Evolutionary conservation across 768 basidiomycete genomes (phyloP), one percentile per base, ranked within the genome.

Genomic region (Kwoniella sp.): DNA sequence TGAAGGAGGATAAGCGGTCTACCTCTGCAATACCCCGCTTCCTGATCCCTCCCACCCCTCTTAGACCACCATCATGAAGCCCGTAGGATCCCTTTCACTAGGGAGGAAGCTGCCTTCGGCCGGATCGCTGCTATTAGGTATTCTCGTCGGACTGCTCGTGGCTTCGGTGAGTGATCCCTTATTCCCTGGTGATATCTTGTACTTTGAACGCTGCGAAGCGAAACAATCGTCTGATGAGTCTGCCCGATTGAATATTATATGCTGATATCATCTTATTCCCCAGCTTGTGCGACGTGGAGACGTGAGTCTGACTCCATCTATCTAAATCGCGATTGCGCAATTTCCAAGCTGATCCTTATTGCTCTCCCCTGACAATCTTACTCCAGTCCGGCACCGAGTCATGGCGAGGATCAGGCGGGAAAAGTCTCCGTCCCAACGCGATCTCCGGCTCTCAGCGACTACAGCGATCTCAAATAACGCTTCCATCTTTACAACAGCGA

Each of bases 401-500:
- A 58, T 78, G 76, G 74, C 68, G 69, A 22, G 77, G 70, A 30
- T 38, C 70, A 28, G 73, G 73, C 8, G 57, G 59, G 2, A 72
- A 72, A 50, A 57, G 41, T 13, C 57, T 76, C 4, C 75, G 77
- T 4, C 72, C 74, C 13, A 68, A 74, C 50, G 67, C 71, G 13
- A 72, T 76, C 26, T 54, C 63, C 0, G 73, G 69, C 5, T 75
- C 76, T 1, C 69, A 68, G 8, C 66, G 76, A 55, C 58, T 75
- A 23, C 67, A 69, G 30, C 72, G 76, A 28, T 68, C 70, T 0
- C 74, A 75, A 65, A 72, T 78, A 37, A 73, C 76, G 22, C 84
- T 90, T 1, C 95, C 95, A 0, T 91, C 90, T 0, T 79, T 89
- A 13, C 88, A 89, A 51, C 93, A 98, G 81, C 89, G 96, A 15